Evolutionary conservation across 805 yeast species (phyloP).

Genomic region (Starmerella stellata): DNA sequence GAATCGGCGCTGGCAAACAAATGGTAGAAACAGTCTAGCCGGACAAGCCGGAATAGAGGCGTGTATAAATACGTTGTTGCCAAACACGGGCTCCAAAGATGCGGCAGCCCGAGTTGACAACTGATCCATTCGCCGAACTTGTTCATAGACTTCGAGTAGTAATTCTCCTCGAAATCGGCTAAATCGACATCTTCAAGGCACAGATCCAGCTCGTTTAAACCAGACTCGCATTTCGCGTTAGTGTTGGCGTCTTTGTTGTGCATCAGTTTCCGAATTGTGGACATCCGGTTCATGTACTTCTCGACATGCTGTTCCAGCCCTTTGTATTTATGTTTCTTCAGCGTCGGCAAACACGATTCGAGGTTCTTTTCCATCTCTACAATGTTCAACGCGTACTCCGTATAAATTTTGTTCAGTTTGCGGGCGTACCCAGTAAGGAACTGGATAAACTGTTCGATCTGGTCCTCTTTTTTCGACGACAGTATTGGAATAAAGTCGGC

Average conservation of each 20-base stretch:
- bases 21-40: conserved; percentile 10
- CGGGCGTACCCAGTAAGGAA: too few species aligned
- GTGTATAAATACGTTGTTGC: conserved; percentile 1
- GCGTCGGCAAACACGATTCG: background rate
- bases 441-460: too few species aligned
- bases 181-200: background rate
- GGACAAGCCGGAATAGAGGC: conserved; percentile 7
- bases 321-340: background rate
- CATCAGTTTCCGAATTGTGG: too few species aligned
- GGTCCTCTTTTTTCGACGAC: too few species aligned
- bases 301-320: background rate
- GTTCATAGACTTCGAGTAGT: background rate
- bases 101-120: background rate
- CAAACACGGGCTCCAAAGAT: background rate
- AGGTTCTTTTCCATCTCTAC: background rate
- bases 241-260: too few species aligned
- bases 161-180: background rate
- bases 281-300: background rate
- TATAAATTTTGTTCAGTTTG: too few species aligned
- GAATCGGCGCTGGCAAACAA: conserved; percentile 1
- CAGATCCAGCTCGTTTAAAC: background rate
- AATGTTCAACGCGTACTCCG: background rate
- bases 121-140: background rate
- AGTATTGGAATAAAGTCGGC: too few species aligned
- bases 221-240: too few species aligned